Evolutionary conservation across 2,329 filamentous ascomycete species (phyloP).

Genomic region (Colletotrichum shisoi): DNA sequence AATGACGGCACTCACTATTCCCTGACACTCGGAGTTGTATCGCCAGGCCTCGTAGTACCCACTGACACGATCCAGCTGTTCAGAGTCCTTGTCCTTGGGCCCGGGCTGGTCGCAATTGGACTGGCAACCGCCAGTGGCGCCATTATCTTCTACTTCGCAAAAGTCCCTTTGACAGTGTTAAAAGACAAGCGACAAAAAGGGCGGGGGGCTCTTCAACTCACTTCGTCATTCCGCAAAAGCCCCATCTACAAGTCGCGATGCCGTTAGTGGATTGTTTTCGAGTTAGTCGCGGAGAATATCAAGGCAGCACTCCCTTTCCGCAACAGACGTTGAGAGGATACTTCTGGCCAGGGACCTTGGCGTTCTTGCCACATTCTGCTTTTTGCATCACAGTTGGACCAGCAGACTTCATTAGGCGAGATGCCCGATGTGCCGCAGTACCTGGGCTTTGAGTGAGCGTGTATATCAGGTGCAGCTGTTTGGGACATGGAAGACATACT

Average conservation of each 20-base stretch:
- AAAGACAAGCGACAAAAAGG: too few relatives aligned
- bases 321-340: slow-evolving; percentile 53
- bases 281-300: too few relatives aligned
- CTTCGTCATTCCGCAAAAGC: slow-evolving; percentile 47
- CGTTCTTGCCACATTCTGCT: slow-evolving; percentile 47
- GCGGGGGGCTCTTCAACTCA: too few relatives aligned
- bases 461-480: not conserved
- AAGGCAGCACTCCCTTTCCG: slow-evolving; percentile 21
- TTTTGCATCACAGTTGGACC: slow-evolving; percentile 48
- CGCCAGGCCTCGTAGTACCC: slow-evolving; percentile 49
- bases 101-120: slow-evolving; percentile 42
- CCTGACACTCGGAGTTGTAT: slow-evolving; percentile 31
- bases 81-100: slow-evolving; percentile 22
- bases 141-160: slow-evolving; percentile 21
- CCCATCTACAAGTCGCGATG: slow-evolving; percentile 35
- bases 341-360: slow-evolving; percentile 39
- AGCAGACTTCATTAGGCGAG: slow-evolving; percentile 45
- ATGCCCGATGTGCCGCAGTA: slow-evolving; percentile 42
- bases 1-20: not conserved
- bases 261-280: too few relatives aligned
- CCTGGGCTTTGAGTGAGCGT: not conserved
- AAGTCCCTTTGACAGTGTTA: not conserved
- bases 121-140: slow-evolving; percentile 40
- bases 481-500: not conserved
- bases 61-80: slow-evolving; percentile 43